A percentile compares a stretch with the other conserved stretches of the same genome.
These are phyloP conservation scores for Suillus clintonianus DNA, from an alignment of 768 basidiomycete genomes.

Conservation along the genomic window DNA sequence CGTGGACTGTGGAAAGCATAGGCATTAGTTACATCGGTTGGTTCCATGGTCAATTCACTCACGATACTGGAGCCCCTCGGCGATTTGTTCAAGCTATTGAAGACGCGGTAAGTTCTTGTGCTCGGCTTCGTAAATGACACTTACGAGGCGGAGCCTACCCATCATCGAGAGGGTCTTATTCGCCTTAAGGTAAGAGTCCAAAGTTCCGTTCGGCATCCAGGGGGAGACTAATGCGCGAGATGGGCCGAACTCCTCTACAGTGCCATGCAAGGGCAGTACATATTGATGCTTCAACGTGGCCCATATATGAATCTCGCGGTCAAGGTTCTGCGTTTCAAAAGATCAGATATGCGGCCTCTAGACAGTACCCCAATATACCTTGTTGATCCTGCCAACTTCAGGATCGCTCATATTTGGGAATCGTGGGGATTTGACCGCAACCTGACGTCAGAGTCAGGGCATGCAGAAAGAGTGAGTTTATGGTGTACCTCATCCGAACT, in stretches of 20 bases:
- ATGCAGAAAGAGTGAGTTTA: background rate
- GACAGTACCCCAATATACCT: background rate
- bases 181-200: conserved; percentile 39
- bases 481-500: background rate
- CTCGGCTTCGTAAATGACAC: conserved; percentile 4
- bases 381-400: background rate
- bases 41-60: no score
- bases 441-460: background rate
- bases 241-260: conserved; percentile 37
- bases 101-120: background rate
- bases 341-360: background rate
- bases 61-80: no score
- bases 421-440: conserved; percentile 9
- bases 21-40: no score
- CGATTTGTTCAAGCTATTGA: no score
- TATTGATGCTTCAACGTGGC: conserved; percentile 39
- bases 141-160: conserved; percentile 39
- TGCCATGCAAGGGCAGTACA: conserved; percentile 38
- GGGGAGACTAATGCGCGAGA: conserved; percentile 43
- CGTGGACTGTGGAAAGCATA: no score
- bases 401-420: background rate
- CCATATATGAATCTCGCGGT: conserved; percentile 42
- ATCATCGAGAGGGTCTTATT: conserved; percentile 37
- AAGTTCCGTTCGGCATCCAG: conserved; percentile 44
- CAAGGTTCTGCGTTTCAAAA: conserved; percentile 17